Evolutionary conservation across 768 basidiomycete genomes (phyloP), one percentile per base, ranked within the genome.

Genomic region (Cyclocybe aegerita): DNA sequence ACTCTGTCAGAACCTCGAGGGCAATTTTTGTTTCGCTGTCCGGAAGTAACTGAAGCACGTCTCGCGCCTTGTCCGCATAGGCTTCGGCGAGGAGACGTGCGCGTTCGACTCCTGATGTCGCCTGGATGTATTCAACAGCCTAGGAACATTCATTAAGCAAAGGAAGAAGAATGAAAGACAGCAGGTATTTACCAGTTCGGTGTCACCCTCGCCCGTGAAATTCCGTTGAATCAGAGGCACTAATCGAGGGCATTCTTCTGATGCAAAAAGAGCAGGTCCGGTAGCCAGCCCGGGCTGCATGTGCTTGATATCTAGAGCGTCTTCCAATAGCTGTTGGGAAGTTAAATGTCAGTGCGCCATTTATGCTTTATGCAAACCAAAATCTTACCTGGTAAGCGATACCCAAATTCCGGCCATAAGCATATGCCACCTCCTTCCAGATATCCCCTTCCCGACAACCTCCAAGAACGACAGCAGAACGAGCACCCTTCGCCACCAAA

Each of bases 381-480:
- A 44, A 43, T 59, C 64, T 57, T 37, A 72, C 73, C 65, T 78
- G 76, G 53, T 72, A 69, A n/a, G 94, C 92, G 49, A 95, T 89
- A 2, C 94, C 93, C 12, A 96, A 61, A 69, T 95, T 93, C 47
- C 91, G 78, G 1, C 93, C 93, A 68, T 92, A 97, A 5, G 84
- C 86, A 70, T 96, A 97, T 10, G 94, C 93, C 4, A 85, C 78
- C 66, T 96, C 93, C 67, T 91, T 93, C 77, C 90, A 86, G 8
- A 85, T 61, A 59, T 93, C 90, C n/a, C 83, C 85, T 60, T 86
- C 82, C 44, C 63, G 70, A 56, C 76, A 86, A 31, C 94, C 94
- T 4, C 94, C 94, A 1, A 98, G 75, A n/a, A 94, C 82, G 15
- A 91, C 91, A 2, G 90, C 83, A 16, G 89, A 87, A 15, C 94